phyloP scores from a whole-genome alignment of 2,329 filamentous ascomycete genomes.

The Graphilbum fragrans region DNA sequence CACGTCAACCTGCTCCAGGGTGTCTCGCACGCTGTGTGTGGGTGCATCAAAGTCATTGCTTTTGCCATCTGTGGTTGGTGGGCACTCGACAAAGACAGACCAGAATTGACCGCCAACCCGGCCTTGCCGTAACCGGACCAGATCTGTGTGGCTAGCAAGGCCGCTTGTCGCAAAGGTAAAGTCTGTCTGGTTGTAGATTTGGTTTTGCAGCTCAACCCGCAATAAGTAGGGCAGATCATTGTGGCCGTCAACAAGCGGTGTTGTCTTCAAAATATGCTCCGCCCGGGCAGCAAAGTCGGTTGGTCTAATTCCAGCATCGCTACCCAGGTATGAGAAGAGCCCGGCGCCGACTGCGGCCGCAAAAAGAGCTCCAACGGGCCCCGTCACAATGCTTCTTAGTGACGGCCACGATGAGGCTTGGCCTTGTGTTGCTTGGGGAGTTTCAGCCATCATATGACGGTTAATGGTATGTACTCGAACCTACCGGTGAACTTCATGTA shows the following conservation, averaged over 20 bases:
- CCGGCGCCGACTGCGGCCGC: too few relatives aligned
- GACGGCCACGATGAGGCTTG: too few relatives aligned
- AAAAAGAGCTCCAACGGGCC: too few relatives aligned
- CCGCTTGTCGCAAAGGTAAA: not conserved
- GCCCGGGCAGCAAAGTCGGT: not conserved
- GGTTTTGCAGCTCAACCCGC: constrained; percentile 17
- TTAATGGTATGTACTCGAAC: too few relatives aligned
- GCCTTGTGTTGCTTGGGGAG: too few relatives aligned
- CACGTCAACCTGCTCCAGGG: constrained; percentile 23
- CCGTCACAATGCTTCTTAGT: too few relatives aligned
- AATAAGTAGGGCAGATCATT: constrained; percentile 19
- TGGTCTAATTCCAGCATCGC: too few relatives aligned
- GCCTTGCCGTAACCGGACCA: constrained; percentile 16
- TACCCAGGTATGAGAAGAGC: too few relatives aligned
- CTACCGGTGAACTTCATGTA: too few relatives aligned
- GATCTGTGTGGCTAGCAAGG: constrained; percentile 13
- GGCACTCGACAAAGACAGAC: constrained; percentile 3
- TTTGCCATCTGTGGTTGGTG: not conserved
- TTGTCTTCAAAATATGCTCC: not conserved
- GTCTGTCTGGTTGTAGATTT: constrained; percentile 10
- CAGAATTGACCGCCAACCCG: constrained; percentile 20
- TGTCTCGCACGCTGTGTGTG: constrained; percentile 12
- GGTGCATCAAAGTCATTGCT: constrained; percentile 7
- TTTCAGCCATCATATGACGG: too few relatives aligned
- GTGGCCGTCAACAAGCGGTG: constrained; percentile 17